Evolutionary conservation across 352 stramenopile species (phyloP), one percentile per base, ranked within the genome.

Genomic region (Discostella stelligera): DNA sequence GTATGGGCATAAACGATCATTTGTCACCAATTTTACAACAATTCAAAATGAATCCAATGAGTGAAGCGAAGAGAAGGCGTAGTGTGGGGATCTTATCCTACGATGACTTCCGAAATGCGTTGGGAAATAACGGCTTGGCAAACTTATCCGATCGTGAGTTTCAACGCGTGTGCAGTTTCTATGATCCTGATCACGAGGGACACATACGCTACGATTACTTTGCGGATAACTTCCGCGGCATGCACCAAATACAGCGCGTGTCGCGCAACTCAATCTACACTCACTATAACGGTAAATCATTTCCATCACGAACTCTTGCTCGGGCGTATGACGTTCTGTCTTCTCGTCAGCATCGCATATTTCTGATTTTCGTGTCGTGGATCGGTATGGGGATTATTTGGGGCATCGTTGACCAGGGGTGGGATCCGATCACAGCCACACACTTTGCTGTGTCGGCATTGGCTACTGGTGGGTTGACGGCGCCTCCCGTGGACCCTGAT

Each of bases 381-480:
- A 60, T 89, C 18, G 30, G 27, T 16, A 27, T 87, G 2, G 84
- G 84, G n/a, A 64, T 90, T 37, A 20, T 23, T 21, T 90, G 79
- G 79, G 84, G 84, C 2, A 82, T 88, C 5, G 18, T 80, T 5
- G 27, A 83, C 52, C 78, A 90, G 71, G 37, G 61, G 13, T 90
- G 84, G 82, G 84, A 90, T 70, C 20, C 59, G 9, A 86, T 90
- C 11, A 90, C 84, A 30, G 66, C 79, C 27, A 89, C 82, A 32
- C 84, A 90, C 66, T 90, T 90, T 77, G 79, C 84, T 8, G 70
- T 90, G 10, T 85, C 72, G n/a, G 84, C 84, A 2, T 55, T 90
- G 0, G 82, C 84, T 0, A 85, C 77, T 41, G 84, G 84, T 25
- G 84, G 84, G 16, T 61, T 90, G n/a, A 90, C 84, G 10, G 84